Evolutionary conservation across 345 rosid species (phyloP), one percentile per base, ranked within the genome.

Genomic region (Brassica carinata): DNA sequence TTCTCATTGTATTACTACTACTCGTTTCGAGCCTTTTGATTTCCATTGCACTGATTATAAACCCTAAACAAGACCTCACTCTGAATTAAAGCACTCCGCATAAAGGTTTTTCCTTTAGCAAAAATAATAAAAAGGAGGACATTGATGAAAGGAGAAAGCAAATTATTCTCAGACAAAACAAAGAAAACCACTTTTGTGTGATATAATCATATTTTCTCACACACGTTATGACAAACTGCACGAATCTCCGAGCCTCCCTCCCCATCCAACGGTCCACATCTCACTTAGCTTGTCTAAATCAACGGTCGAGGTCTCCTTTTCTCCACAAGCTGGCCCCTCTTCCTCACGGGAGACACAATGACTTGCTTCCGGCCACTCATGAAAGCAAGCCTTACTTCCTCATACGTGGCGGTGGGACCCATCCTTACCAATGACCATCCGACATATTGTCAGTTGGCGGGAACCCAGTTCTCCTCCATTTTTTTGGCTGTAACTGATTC

Each of bases 301-400:
- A 69, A 84, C 89, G 93, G 84, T 3, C 29, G n/a, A 27, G 80
- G 80, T 86, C 72, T 69, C 9, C 43, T 48, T 48, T 30, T 17
- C 48, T 53, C 19, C 58, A 9, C 48, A n/a, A 5, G 4, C 38
- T 10, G 13, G 51, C 58, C 18, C 58, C 27, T 53, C n/a, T 10
- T 5, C 11, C 67, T 30, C 90, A 78, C 88, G 72, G 82, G 64
- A 70, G 64, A 70, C 87, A 75, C 88, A 76, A 81, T 82, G 85
- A 69, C 29, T 71, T 75, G 81, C 89, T 89, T 87, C 82, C 84
- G 83, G 87, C 86, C 87, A 80, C 85, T 87, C 69, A 88, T 87
- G 73, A 64, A 82, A 64, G 88, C 85, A 78, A 66, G 10, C 69
- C 71, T 69, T 68, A 74, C 77, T 43, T 64, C 73, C 43, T 58